Evolutionary conservation across 106 monocot genomes (phyloP).

Genomic region (Allium fistulosum): DNA sequence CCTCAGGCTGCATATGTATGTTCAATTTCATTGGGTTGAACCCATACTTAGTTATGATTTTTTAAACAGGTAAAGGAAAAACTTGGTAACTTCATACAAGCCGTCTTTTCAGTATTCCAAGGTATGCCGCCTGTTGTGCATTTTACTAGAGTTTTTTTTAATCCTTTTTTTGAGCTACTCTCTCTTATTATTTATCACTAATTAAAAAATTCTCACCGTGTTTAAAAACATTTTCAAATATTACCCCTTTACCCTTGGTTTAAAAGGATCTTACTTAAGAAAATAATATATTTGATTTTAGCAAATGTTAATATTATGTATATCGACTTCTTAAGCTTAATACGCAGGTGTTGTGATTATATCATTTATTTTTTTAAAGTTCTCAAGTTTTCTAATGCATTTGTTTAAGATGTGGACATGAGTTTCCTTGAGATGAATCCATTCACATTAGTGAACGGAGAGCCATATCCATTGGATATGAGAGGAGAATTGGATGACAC

Average conservation of each 20-base stretch:
- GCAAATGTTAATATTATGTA: background rate
- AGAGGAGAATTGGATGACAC: conserved; percentile 92
- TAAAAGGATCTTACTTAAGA: background rate
- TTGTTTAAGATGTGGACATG: conserved; percentile 74
- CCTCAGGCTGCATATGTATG: background rate
- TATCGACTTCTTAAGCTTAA: background rate
- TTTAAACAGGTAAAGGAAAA: conserved; percentile 52
- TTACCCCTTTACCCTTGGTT: background rate
- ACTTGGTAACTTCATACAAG: conserved; percentile 81
- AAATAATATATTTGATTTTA: no score
- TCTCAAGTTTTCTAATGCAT: background rate
- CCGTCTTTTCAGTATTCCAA: conserved; percentile 80
- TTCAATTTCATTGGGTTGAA: background rate
- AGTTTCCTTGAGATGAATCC: conserved; percentile 94
- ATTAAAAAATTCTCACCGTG: no score
- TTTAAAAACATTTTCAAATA: no score
- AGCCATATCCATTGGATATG: conserved; percentile 90
- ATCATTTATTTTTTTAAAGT: background rate
- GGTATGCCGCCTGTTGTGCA: conserved; percentile 20
- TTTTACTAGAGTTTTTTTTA: background rate
- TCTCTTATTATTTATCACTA: no score
- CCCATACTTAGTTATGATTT: background rate
- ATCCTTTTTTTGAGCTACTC: background rate
- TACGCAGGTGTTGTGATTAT: background rate
- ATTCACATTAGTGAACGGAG: conserved; percentile 78